Conservation (phyloP, 306 rosid species). For the Hippophae gyantsensis region DNA sequence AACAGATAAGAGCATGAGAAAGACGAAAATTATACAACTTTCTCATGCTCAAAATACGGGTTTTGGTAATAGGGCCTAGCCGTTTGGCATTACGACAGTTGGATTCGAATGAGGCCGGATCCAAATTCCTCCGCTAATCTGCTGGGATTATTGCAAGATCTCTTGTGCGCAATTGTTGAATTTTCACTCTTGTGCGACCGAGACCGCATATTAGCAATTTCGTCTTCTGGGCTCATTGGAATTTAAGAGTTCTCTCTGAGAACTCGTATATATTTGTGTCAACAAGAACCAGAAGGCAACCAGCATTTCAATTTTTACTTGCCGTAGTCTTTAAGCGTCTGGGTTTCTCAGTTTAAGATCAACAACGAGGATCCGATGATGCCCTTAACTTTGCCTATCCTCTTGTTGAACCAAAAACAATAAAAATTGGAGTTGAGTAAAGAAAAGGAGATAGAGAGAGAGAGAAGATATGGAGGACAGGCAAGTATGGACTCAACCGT, state of each 20-base stretch:
- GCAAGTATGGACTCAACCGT: constrained; percentile 32
- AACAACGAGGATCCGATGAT: constrained; percentile 31
- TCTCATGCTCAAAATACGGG: constrained; percentile 69
- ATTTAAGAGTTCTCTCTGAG: constrained; percentile 17
- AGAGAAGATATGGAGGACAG: constrained; percentile 32
- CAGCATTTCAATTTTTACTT: constrained; percentile 17
- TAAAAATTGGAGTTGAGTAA: constrained; percentile 29
- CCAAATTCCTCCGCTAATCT: constrained; percentile 28
- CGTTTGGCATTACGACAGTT: constrained; percentile 51
- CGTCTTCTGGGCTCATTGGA: constrained; percentile 20
- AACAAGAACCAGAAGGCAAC: constrained; percentile 21
- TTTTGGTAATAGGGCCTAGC: constrained; percentile 29
- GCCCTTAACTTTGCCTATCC: neutral
- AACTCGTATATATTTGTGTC: constrained; percentile 17
- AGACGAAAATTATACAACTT: constrained; percentile 40
- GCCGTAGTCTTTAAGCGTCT: constrained; percentile 1
- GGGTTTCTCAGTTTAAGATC: constrained; percentile 18
- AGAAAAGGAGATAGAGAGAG: constrained; percentile 6
- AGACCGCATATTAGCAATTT: constrained; percentile 32
- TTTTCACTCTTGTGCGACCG: constrained; percentile 22
- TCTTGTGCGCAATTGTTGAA: constrained; percentile 15
- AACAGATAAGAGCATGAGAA: constrained; percentile 64
- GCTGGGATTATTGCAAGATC: constrained; percentile 10
- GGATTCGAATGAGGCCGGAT: constrained; percentile 25
- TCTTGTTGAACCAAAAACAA: constrained; percentile 24